Evolutionary conservation across 2,329 filamentous ascomycete genomes (phyloP).

Genomic region (Talaromyces pinophilus): DNA sequence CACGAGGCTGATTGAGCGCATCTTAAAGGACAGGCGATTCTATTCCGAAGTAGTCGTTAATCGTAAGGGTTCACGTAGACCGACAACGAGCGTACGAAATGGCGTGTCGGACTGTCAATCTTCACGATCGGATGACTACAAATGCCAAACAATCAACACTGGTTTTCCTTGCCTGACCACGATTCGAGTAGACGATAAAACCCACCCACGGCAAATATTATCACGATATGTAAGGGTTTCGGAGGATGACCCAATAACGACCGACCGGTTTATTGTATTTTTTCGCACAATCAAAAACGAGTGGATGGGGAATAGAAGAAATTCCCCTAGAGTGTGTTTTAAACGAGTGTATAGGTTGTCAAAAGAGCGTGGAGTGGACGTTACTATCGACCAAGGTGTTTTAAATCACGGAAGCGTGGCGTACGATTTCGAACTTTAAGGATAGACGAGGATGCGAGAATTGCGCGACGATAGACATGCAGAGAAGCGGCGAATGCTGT

Average conservation of each 20-base stretch:
- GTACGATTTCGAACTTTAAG: constrained; percentile 21
- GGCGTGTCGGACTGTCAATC: constrained; percentile 13
- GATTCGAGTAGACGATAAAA: not conserved
- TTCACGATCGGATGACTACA: constrained; percentile 8
- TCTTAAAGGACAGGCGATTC: constrained; percentile 26
- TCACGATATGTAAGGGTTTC: constrained; percentile 18
- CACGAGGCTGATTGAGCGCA: constrained; percentile 35
- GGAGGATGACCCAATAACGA: not conserved
- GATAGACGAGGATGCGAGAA: constrained; percentile 24
- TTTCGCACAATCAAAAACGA: constrained; percentile 27
- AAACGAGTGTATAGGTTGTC: constrained; percentile 33
- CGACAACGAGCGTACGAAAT: not conserved
- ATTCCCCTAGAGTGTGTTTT: constrained; percentile 13
- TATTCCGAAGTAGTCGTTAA: constrained; percentile 9
- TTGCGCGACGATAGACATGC: constrained; percentile 19
- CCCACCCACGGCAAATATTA: constrained; percentile 10
- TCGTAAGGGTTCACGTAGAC: constrained; percentile 4
- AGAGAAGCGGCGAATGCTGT: constrained; percentile 18
- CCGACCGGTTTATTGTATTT: not conserved
- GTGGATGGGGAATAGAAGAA: constrained; percentile 27
- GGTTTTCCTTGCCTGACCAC: not conserved
- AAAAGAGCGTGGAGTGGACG: constrained; percentile 27
- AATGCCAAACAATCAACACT: constrained; percentile 10
- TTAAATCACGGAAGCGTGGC: constrained; percentile 9
- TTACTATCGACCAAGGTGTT: constrained; percentile 10